These are phyloP conservation scores for Mycena capillaripes DNA, from an alignment of 768 basidiomycete species.

Conservation along the genomic window DNA sequence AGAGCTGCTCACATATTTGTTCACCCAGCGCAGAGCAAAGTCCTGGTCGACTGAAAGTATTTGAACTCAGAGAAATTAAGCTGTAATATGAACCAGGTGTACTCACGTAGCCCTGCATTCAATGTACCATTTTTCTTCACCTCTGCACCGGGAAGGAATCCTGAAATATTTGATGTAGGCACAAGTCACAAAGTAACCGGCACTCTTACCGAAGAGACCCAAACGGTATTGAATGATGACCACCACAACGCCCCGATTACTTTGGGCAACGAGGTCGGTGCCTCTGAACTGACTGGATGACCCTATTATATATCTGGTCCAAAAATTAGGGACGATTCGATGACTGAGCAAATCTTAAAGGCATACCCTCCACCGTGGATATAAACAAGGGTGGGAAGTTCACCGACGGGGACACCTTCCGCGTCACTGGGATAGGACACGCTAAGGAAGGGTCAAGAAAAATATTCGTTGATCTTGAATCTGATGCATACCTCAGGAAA, in stretches of 20 bases:
- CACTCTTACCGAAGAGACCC: constrained; percentile 52
- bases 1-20: constrained; percentile 38
- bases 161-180: constrained; percentile 8
- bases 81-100: too few species aligned
- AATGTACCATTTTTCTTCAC: constrained; percentile 46
- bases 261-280: constrained; percentile 53
- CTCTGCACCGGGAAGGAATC: constrained; percentile 47
- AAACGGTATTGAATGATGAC: constrained; percentile 60
- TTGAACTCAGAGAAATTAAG: too few species aligned
- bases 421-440: constrained; percentile 52
- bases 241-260: constrained; percentile 50
- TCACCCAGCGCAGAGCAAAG: constrained; percentile 48
- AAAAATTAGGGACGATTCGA: too few species aligned
- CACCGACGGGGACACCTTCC: constrained; percentile 30
- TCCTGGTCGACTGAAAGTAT: constrained; percentile 50
- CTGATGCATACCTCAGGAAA: not conserved
- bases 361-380: constrained; percentile 58
- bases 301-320: constrained; percentile 51
- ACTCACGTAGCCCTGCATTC: constrained; percentile 50
- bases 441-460: too few species aligned
- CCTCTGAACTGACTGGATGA: constrained; percentile 47
- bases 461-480: too few species aligned
- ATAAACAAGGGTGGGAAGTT: constrained; percentile 58
- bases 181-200: not conserved
- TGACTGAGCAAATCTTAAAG: too few species aligned